These are phyloP conservation scores for Monosporascus sp. DNA, from an alignment of 2,329 filamentous ascomycete species.

Conservation along the genomic window DNA sequence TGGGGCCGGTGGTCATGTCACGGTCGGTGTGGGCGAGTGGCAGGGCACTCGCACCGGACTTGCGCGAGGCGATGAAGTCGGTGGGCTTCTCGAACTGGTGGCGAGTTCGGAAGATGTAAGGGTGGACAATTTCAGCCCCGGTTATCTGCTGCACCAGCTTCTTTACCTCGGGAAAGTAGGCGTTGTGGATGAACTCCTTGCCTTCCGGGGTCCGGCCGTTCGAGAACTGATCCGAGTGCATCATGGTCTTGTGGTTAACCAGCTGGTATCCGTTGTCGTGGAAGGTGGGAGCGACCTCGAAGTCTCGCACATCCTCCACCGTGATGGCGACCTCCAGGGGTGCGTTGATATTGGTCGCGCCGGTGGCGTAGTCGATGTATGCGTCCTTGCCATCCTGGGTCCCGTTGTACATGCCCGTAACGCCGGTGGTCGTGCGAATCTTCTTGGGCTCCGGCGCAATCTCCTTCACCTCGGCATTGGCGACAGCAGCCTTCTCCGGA, in stretches of 20 bases:
- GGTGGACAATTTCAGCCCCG: slow-evolving; percentile 18
- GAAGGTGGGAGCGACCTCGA: slow-evolving; percentile 13
- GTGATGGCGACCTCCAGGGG: slow-evolving; percentile 20
- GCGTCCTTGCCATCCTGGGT: slow-evolving; percentile 18
- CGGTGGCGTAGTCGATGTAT: slow-evolving; percentile 21
- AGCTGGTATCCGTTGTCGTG: slow-evolving; percentile 20
- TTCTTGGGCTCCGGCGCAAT: neutral
- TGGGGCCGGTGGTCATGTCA: slow-evolving; percentile 19
- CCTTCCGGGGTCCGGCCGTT: slow-evolving; percentile 14
- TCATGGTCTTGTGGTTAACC: slow-evolving; percentile 18
- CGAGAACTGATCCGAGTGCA: slow-evolving; percentile 21
- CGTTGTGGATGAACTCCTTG: slow-evolving; percentile 21
- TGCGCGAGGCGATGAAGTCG: slow-evolving; percentile 17
- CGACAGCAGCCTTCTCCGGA: neutral
- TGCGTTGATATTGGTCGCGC: slow-evolving; percentile 20
- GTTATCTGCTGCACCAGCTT: slow-evolving; percentile 22
- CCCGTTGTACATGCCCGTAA: slow-evolving; percentile 21
- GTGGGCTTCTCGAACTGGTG: slow-evolving; percentile 20
- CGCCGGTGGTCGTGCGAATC: neutral
- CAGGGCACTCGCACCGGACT: slow-evolving; percentile 17
- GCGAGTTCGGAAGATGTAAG: slow-evolving; percentile 23
- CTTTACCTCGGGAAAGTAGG: slow-evolving; percentile 22
- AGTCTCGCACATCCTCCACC: slow-evolving; percentile 19
- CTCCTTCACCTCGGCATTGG: neutral
- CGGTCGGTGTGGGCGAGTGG: slow-evolving; percentile 23